Conservation (phyloP, 768 basidiomycete genomes). For the Xerocomus brunneocitrinus region DNA sequence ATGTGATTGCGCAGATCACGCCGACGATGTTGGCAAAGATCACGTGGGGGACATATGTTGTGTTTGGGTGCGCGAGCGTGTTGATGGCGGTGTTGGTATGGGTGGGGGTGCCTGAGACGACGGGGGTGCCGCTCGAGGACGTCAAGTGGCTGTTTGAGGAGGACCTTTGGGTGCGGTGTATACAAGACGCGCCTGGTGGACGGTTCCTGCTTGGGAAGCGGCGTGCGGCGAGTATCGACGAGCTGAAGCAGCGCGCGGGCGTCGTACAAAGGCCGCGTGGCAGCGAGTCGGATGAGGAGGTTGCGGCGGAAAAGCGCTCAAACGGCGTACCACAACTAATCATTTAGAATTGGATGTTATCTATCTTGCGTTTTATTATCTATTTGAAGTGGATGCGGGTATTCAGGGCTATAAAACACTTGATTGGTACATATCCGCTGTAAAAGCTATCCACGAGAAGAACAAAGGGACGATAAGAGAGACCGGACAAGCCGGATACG, state of each 20-base stretch:
- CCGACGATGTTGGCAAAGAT: conserved; percentile 33
- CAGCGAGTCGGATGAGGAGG: conserved; percentile 1
- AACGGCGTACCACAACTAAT: not conserved
- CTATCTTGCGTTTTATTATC: not conserved
- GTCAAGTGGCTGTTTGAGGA: conserved; percentile 33
- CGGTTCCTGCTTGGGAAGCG: conserved; percentile 21
- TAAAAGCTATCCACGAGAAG: not conserved
- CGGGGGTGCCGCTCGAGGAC: conserved; percentile 37
- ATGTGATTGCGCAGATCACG: conserved; percentile 36
- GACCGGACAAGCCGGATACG: conserved; percentile 3
- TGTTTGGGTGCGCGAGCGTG: conserved; percentile 30
- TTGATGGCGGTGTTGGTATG: conserved; percentile 33
- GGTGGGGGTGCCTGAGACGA: conserved; percentile 39
- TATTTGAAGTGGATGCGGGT: not conserved
- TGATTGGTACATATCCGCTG: not conserved
- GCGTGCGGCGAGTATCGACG: conserved; percentile 24
- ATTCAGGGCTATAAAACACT: conserved; percentile 8
- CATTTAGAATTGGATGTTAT: not conserved
- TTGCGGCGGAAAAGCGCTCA: not conserved
- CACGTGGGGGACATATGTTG: conserved; percentile 29
- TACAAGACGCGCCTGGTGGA: conserved; percentile 34
- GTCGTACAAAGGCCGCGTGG: not conserved
- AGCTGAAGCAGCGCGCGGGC: conserved; percentile 14
- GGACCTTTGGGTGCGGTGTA: conserved; percentile 23
- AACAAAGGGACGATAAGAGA: conserved; percentile 10